A percentile compares a stretch with the other conserved stretches of the same genome.
These are phyloP conservation scores for Trypanosoma lewisi DNA, from an alignment of 208 protist species.

Conservation along the genomic window DNA sequence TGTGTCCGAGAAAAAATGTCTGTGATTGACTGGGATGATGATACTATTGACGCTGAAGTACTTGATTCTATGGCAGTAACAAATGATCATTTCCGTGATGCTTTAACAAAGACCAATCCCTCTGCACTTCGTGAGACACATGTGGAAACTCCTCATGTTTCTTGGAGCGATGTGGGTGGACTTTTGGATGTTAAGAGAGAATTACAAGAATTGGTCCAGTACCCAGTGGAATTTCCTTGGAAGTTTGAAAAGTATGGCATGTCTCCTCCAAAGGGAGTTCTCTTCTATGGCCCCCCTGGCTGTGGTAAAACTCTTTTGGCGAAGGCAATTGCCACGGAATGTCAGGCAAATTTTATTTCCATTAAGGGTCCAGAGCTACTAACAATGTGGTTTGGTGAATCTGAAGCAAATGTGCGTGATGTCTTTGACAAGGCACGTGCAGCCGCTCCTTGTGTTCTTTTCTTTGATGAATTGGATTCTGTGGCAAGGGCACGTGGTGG, in stretches of 20 bases:
- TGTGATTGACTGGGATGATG: conserved; percentile 99
- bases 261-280: conserved; percentile 96
- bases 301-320: conserved; percentile 99
- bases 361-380: conserved; percentile 99
- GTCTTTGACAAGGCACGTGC: conserved; percentile 99
- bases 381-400: conserved; percentile 99
- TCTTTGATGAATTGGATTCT: conserved; percentile 99
- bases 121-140: conserved; percentile 99
- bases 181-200: conserved; percentile 98
- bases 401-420: conserved; percentile 99
- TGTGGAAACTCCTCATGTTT: conserved; percentile 99
- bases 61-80: conserved; percentile 98
- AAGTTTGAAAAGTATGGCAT: conserved; percentile 99
- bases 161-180: conserved; percentile 99
- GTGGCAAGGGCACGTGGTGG: conserved; percentile 97
- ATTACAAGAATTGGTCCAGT: conserved; percentile 99
- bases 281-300: conserved; percentile 99
- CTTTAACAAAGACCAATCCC: conserved; percentile 96
- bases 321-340: conserved; percentile 98
- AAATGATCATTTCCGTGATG: conserved; percentile 98
- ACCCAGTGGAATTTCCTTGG: conserved; percentile 99
- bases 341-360: conserved; percentile 99
- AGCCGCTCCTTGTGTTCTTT: conserved; percentile 99
- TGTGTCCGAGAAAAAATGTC: conserved; percentile 99
- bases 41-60: conserved; percentile 98